Evolutionary conservation across 2,329 filamentous ascomycete species (phyloP), one percentile per base, ranked within the genome.

Genomic region (Acrodontium crateriforme): DNA sequence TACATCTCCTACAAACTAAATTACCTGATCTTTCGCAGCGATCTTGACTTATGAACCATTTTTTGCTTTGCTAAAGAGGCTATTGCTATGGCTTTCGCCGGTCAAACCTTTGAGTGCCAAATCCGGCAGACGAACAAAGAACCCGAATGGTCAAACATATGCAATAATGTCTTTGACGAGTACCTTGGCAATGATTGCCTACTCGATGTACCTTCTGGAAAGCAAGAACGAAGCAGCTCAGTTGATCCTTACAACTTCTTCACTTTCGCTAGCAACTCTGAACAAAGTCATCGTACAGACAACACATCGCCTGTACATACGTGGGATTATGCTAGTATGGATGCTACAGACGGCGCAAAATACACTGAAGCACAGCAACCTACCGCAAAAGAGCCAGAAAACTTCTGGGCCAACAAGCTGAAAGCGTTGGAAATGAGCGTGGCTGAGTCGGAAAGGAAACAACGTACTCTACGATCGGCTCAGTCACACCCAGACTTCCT

Each of bases 101-200:
- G n/a, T n/a, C n/a, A n/a, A n/a, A n/a, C n/a, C n/a, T n/a, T n/a
- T n/a, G n/a, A n/a, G n/a, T n/a, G n/a, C n/a, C n/a, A n/a, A n/a
- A n/a, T n/a, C n/a, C n/a, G n/a, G n/a, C n/a, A n/a, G n/a, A n/a
- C n/a, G 47, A 57, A 65, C 55, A 69, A 66, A 62, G 58, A 58
- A 35, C 51, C 55, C 44, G 61, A 65, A 31, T 64, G 64, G 56
- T 60, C 65, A 40, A 69, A 72, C 47, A 59, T 69, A 34, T 64
- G 63, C 52, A 66, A 67, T 53, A 66, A 68, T 49, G 60, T 75
- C 52, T 74, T 77, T 58, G 68, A 72, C 44, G 64, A 73, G 49
- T 74, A 70, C 47, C 60, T 74, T 50, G 63, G 71, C 40, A 63
- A 67, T 52, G 44, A 49, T 24, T 69, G 71, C 35, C 56, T 64